These are phyloP conservation scores for Neolentinus lepideus DNA, from an alignment of 1,284 basidiomycete genomes.

Conservation along the genomic window DNA sequence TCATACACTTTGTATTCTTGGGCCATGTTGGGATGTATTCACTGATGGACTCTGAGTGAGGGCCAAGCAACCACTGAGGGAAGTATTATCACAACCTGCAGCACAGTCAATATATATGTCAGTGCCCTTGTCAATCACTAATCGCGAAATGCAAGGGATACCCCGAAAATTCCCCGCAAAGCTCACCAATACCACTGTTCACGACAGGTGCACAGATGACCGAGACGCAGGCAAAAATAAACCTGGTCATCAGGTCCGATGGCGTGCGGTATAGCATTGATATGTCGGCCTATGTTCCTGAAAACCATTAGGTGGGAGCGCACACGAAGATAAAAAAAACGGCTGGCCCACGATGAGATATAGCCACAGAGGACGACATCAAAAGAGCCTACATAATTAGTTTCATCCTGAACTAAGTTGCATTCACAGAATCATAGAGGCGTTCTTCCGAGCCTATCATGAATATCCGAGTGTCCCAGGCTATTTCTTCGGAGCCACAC, in stretches of 20 bases:
- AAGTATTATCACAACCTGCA: not conserved
- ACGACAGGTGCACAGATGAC: not conserved
- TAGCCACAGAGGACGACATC: too few species aligned
- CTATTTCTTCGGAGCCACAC: too few species aligned
- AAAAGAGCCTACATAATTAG: too few species aligned
- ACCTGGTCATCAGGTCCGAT: not conserved
- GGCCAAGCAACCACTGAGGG: not conserved
- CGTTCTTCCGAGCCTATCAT: too few species aligned
- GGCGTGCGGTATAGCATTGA: too few species aligned
- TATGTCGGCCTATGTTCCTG: too few species aligned
- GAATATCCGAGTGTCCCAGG: too few species aligned
- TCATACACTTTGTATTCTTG: constrained; percentile 30
- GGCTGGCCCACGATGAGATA: too few species aligned
- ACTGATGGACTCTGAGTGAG: not conserved
- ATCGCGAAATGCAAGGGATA: not conserved
- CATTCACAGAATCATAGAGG: too few species aligned
- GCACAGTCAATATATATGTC: not conserved
- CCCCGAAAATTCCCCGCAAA: not conserved
- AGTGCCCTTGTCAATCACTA: not conserved
- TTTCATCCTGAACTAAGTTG: too few species aligned
- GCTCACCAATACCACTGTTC: not conserved
- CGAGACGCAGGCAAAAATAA: not conserved
- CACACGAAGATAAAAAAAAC: too few species aligned
- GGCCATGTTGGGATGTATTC: not conserved
- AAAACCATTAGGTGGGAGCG: too few species aligned